phyloP scores from a whole-genome alignment of 306 rosid species.

The Canavalia ensiformis region DNA sequence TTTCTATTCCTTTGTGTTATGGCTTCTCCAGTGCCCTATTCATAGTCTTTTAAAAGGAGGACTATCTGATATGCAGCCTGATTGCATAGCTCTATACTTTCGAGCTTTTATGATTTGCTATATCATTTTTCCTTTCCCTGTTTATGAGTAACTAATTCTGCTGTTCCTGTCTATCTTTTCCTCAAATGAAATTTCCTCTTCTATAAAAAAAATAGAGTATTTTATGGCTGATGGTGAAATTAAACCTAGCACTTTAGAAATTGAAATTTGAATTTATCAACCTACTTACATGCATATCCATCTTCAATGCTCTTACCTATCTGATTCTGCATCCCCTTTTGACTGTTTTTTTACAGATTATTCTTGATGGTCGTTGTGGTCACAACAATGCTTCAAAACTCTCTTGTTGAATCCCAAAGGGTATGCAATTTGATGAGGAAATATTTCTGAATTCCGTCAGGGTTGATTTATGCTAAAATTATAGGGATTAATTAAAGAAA shows the following conservation, averaged over 20 bases:
- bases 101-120: no score
- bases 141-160: no score
- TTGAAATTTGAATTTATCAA: constrained; percentile 39
- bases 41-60: no score
- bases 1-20: no score
- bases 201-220: not conserved
- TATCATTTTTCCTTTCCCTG: no score
- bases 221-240: not conserved
- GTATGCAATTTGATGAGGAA: constrained; percentile 52
- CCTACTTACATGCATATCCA: not conserved
- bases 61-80: no score
- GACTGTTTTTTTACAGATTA: constrained; percentile 62
- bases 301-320: constrained; percentile 5
- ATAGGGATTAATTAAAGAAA: not conserved
- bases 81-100: no score
- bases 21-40: no score
- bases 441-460: not conserved
- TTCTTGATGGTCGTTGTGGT: constrained; percentile 61
- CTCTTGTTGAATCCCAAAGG: constrained; percentile 96
- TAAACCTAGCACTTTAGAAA: constrained; percentile 44
- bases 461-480: not conserved
- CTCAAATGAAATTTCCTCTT: not conserved
- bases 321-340: constrained; percentile 25
- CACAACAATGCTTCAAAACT: constrained; percentile 67
- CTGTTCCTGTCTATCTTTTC: no score